Evolutionary conservation across 139 green algal genomes (phyloP).

Genomic region (Chlamydomonas schloesseri): DNA sequence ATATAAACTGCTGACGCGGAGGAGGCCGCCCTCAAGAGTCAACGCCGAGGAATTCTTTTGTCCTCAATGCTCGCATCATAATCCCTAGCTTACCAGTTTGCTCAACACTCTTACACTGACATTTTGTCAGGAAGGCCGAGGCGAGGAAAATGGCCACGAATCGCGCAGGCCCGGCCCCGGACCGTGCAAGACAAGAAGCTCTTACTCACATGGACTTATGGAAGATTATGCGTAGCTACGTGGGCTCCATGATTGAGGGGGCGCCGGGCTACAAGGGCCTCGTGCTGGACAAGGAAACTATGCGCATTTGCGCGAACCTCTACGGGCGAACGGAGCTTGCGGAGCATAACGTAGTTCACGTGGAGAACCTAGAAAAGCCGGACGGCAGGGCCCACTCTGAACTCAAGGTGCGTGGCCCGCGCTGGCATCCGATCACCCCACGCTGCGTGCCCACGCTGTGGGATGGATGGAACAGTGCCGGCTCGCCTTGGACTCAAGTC

Average conservation of each 20-base stretch:
- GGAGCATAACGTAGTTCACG: constrained; percentile 91
- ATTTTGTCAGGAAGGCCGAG: too few relatives aligned
- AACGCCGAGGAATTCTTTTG: too few relatives aligned
- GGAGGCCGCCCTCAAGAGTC: too few relatives aligned
- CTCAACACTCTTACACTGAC: too few relatives aligned
- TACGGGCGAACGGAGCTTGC: constrained; percentile 93
- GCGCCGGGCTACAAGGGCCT: constrained; percentile 93
- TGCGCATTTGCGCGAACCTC: constrained; percentile 80
- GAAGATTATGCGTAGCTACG: constrained; percentile 68
- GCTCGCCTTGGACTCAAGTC: too few relatives aligned
- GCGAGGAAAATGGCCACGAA: too few relatives aligned
- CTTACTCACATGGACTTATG: constrained; percentile 73
- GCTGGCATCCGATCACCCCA: too few relatives aligned
- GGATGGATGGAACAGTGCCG: too few relatives aligned
- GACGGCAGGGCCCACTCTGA: constrained; percentile 77
- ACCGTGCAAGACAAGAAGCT: constrained; percentile 50
- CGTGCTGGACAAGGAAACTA: constrained; percentile 93
- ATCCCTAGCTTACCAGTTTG: too few relatives aligned
- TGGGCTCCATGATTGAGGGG: constrained; percentile 66
- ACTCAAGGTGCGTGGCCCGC: constrained; percentile 78
- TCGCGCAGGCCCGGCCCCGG: not conserved
- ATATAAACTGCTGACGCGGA: too few relatives aligned
- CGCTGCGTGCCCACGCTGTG: too few relatives aligned
- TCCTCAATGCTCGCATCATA: too few relatives aligned
- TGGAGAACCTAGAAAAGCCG: constrained; percentile 86